A percentile compares a stretch with the other conserved stretches of the same genome.
These are phyloP conservation scores for Niveomyces coronatus DNA, from an alignment of 2,329 filamentous ascomycete genomes.

Conservation along the genomic window DNA sequence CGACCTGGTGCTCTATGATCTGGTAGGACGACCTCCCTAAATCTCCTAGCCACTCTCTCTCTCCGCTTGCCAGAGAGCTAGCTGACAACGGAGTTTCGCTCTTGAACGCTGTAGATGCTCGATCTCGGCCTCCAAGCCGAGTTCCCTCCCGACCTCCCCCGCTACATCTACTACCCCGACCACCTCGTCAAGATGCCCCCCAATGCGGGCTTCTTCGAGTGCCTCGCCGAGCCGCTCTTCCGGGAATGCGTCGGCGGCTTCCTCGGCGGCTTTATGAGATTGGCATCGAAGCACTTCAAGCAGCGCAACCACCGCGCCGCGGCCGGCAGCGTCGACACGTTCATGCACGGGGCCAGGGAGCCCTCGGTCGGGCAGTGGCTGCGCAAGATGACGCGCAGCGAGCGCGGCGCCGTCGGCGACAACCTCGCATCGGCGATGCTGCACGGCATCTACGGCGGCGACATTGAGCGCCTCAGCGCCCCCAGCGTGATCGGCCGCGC, in stretches of 20 bases:
- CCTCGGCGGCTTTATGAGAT: too few relatives aligned
- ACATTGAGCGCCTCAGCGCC: conserved; percentile 70
- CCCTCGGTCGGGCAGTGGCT: conserved; percentile 29
- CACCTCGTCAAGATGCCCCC: conserved; percentile 37
- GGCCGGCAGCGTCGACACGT: conserved; percentile 18
- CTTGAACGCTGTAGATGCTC: conserved; percentile 19
- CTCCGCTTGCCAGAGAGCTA: neutral
- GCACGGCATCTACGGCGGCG: conserved; percentile 89
- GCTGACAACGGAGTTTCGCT: neutral
- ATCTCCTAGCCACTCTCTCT: neutral
- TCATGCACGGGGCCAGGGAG: too few relatives aligned
- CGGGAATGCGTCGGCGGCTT: conserved; percentile 20
- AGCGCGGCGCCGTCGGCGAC: conserved; percentile 44
- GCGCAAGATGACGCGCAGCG: conserved; percentile 19
- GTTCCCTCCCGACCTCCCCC: conserved; percentile 37
- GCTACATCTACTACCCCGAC: conserved; percentile 84
- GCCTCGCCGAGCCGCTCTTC: conserved; percentile 24
- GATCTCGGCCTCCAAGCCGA: conserved; percentile 32
- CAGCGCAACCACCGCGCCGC: neutral
- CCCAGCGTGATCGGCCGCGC: conserved; percentile 39
- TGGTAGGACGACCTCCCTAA: conserved; percentile 43
- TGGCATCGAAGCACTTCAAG: neutral
- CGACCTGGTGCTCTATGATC: conserved; percentile 56
- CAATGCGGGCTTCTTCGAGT: conserved; percentile 15
- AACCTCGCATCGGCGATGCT: conserved; percentile 66